A percentile compares a stretch with the other conserved stretches of the same genome.
phyloP scores from a whole-genome alignment of 805 yeast genomes.

The Spathaspora sp. region DNA sequence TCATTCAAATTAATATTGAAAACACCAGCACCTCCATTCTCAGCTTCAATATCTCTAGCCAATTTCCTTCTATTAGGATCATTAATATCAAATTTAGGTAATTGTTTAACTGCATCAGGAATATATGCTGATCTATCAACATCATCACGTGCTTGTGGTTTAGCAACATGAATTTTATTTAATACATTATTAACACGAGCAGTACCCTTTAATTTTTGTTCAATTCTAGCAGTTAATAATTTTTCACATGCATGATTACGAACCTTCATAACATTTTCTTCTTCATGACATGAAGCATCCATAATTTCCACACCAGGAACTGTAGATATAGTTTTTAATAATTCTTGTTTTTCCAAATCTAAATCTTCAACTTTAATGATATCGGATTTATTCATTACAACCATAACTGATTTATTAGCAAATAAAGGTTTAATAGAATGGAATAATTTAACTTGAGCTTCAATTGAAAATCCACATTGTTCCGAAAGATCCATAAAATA shows the following conservation, averaged over 20 bases:
- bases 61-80: constrained; percentile 81
- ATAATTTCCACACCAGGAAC: constrained; percentile 85
- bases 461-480: constrained; percentile 97
- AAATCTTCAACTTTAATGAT: constrained; percentile 83
- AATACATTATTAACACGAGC: constrained; percentile 84
- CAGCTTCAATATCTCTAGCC: constrained; percentile 87
- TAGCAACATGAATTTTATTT: constrained; percentile 93
- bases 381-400: constrained; percentile 94
- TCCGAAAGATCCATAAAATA: constrained; percentile 98
- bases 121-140: constrained; percentile 72
- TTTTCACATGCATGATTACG: constrained; percentile 98
- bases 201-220: constrained; percentile 91
- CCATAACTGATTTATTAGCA: constrained; percentile 94
- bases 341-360: constrained; percentile 66
- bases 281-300: constrained; percentile 90
- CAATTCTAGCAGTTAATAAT: constrained; percentile 90
- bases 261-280: constrained; percentile 92
- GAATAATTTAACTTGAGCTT: constrained; percentile 95
- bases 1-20: constrained; percentile 91
- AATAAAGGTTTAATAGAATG: constrained; percentile 96
- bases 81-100: constrained; percentile 66
- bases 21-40: constrained; percentile 99
- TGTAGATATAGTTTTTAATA: constrained; percentile 61
- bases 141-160: constrained; percentile 87
- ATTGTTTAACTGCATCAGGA: constrained; percentile 66